Evolutionary conservation across 2,329 filamentous ascomycete genomes (phyloP).

Genomic region (Ophiostoma novo-ulmi): DNA sequence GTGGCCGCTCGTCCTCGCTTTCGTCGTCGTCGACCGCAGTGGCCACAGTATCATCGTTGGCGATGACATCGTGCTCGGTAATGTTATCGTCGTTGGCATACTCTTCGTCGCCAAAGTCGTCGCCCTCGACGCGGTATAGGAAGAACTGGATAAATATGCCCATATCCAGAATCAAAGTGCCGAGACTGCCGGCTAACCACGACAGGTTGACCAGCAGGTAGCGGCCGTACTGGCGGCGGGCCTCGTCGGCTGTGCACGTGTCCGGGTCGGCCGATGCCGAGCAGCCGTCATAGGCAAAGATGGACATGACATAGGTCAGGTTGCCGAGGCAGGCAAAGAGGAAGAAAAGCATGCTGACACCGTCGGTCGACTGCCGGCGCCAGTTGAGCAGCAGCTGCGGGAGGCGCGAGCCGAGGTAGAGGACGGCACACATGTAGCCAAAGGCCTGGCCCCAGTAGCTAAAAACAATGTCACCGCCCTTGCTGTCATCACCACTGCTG

Average conservation of each 20-base stretch:
- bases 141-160: constrained; percentile 90
- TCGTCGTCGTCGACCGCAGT: constrained; percentile 19
- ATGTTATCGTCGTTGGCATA: constrained; percentile 28
- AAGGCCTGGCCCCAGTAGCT: constrained; percentile 81
- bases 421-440: constrained; percentile 81
- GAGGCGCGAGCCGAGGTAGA: constrained; percentile 84
- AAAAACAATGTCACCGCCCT: constrained; percentile 52
- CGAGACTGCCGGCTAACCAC: constrained; percentile 85
- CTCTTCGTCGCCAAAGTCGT: constrained; percentile 28
- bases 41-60: constrained; percentile 24
- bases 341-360: constrained; percentile 91
- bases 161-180: constrained; percentile 79
- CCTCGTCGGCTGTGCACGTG: constrained; percentile 61
- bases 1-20: constrained; percentile 39
- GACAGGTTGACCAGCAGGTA: constrained; percentile 88
- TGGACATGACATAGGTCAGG: constrained; percentile 84
- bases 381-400: constrained; percentile 92
- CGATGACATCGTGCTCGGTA: constrained; percentile 15
- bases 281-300: constrained; percentile 70
- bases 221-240: constrained; percentile 60
- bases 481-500: neutral
- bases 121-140: constrained; percentile 56
- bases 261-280: constrained; percentile 34
- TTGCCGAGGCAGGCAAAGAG: constrained; percentile 95
- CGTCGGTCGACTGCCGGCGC: constrained; percentile 85